Base-by-base conservation (phyloP, 768 basidiomycete species). In the Dictyophora rubrovolvata region DNA sequence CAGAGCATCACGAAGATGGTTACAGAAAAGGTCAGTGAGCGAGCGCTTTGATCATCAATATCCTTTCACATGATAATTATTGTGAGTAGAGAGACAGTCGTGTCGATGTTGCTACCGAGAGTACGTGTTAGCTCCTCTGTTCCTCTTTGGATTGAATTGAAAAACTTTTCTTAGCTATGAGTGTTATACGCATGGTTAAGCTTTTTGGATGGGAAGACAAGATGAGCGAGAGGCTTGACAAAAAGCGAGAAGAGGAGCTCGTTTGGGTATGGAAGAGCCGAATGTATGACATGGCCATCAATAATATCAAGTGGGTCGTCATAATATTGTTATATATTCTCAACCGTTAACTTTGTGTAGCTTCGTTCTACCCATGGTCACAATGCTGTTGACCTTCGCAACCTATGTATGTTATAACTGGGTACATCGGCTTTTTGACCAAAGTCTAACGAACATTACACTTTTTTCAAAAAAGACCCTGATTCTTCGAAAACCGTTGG, bases 101-200 rank as follows among this genome's bases (percentile, higher is more conserved):
- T 12, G 21, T 56, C 3, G 14, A 42, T 20, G 10, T 14, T 11
- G 9, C 17, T 20, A 11, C 50, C 2, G 21, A 22, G 4, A 51
- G 50, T 23, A 16, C 20, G 49, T 28, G 28, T 2, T 28, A 28
- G 4, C 28, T 48, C 20, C 49, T 37, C 17, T 34, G 23, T 60
- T 7, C 16, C 35, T 17, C 5, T 47, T 23, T 37, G 50, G 63
- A 33, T n/a, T 34, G 48, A 23, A 53, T 33, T 55, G 60, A 20
- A 48, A 64, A 8, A 5, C 18, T 28, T 21, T 7, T 9, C 36
- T 4, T 55, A 83, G 83, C 74, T 5, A 72, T 83, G 65, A 78
- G 77, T 56, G 78, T 81, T 18, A 68, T 85, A 14, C 77, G 84
- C 17, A 85, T 86, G 80, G 73, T 86, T 66, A 87, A 88, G 69